These are phyloP conservation scores for Ophiostoma triangulosporum DNA, from an alignment of 2,329 filamentous ascomycete species.

Conservation along the genomic window DNA sequence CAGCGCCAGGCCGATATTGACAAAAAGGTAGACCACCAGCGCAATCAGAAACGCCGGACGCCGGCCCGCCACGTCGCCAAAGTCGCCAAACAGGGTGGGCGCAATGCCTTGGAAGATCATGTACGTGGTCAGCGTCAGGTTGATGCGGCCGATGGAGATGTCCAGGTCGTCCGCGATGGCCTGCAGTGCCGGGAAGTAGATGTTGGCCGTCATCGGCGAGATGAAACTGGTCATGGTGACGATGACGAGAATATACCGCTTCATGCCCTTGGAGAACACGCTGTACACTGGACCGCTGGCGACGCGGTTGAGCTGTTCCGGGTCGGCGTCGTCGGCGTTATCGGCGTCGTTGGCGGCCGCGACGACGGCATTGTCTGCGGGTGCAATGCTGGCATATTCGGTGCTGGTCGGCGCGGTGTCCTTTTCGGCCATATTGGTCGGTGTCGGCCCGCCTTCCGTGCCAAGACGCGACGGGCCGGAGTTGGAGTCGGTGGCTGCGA, in stretches of 20 bases:
- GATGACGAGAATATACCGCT: slow-evolving; percentile 39
- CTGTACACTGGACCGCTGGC: slow-evolving; percentile 28
- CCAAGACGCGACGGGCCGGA: neutral
- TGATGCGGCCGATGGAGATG: slow-evolving; percentile 28
- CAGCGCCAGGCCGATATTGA: slow-evolving; percentile 46
- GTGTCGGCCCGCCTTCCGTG: neutral
- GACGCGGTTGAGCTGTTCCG: slow-evolving; percentile 20
- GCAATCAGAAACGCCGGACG: slow-evolving; percentile 47
- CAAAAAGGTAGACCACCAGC: slow-evolving; percentile 42
- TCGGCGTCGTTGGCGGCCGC: neutral
- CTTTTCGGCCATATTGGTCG: neutral
- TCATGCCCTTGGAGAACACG: slow-evolving; percentile 28
- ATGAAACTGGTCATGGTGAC: slow-evolving; percentile 39
- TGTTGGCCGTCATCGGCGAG: slow-evolving; percentile 34
- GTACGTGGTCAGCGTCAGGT: slow-evolving; percentile 43
- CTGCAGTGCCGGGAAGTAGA: slow-evolving; percentile 35
- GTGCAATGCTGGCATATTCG: neutral
- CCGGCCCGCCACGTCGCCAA: slow-evolving; percentile 46
- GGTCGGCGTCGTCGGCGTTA: neutral
- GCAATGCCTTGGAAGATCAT: slow-evolving; percentile 51
- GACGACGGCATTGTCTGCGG: neutral
- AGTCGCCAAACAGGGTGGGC: slow-evolving; percentile 46
- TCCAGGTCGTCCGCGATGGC: slow-evolving; percentile 25
- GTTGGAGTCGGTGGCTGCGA: neutral
- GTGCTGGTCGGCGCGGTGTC: neutral